A percentile compares a stretch with the other conserved stretches of the same genome.
Conservation (phyloP, 805 yeast species). For the Monosporozyma unispora region DNA sequence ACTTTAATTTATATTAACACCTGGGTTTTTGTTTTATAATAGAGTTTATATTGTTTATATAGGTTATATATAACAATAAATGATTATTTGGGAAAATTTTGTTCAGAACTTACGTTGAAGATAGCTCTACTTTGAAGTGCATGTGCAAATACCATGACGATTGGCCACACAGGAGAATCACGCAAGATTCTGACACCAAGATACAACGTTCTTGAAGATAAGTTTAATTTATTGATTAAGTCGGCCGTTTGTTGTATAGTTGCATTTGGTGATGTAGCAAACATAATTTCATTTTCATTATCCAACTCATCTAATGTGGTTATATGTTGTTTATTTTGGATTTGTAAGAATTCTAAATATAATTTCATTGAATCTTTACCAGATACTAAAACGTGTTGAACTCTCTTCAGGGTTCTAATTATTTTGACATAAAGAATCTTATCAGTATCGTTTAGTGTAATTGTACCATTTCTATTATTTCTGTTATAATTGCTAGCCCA, state of each 20-base stretch:
- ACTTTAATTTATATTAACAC: too few species aligned
- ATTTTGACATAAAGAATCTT: conserved; percentile 56
- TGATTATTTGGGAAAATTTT: background rate
- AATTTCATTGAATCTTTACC: conserved; percentile 40
- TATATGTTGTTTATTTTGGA: conserved; percentile 34
- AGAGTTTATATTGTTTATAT: too few species aligned
- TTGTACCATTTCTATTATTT: conserved; percentile 12
- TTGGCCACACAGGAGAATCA: conserved; percentile 84
- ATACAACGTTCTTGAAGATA: conserved; percentile 50
- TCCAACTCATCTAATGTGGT: conserved; percentile 40
- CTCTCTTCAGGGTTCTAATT: conserved; percentile 49
- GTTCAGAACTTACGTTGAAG: conserved; percentile 17
- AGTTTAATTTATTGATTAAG: conserved; percentile 40
- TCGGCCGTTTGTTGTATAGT: conserved; percentile 38
- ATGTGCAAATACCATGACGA: conserved; percentile 70
- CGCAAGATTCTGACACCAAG: conserved; percentile 70
- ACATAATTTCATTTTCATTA: conserved; percentile 34
- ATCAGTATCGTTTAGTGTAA: conserved; percentile 38
- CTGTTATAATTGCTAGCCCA: conserved; percentile 28
- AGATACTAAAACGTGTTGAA: conserved; percentile 49
- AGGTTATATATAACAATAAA: background rate
- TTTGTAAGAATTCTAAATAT: conserved; percentile 49
- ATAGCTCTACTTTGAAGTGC: conserved; percentile 62
- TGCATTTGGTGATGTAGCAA: conserved; percentile 27
- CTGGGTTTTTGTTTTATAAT: too few species aligned